Evolutionary conservation across 257 asterid species (phyloP).

Genomic region (Solanum sitiens): DNA sequence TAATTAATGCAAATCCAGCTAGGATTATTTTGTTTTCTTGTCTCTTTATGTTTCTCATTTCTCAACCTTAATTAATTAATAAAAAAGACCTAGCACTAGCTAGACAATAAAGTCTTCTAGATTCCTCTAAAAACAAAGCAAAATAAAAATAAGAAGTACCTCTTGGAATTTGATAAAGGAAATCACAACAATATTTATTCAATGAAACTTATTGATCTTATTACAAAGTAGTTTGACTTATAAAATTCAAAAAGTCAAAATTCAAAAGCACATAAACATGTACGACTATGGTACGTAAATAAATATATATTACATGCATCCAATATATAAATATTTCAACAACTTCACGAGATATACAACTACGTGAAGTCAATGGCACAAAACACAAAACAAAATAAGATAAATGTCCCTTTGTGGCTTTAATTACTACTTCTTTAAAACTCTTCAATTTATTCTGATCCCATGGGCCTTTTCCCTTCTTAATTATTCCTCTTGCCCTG

Average conservation of each 20-base stretch:
- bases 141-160: not conserved
- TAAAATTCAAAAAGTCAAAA: not conserved
- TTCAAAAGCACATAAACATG: not conserved
- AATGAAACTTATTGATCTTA: not conserved
- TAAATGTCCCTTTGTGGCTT: not conserved
- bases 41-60: not conserved
- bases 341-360: not conserved
- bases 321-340: not conserved
- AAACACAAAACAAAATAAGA: not conserved
- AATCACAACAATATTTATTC: not conserved
- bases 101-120: not conserved
- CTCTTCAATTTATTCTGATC: not conserved
- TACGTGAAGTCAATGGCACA: slow-evolving; percentile 11
- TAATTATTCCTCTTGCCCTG: not conserved
- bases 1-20: not conserved
- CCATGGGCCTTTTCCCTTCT: not conserved
- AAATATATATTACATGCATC: not conserved
- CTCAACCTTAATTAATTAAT: not conserved
- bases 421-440: not conserved
- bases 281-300: not conserved
- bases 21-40: not conserved
- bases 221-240: not conserved
- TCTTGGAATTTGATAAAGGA: not conserved
- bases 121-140: not conserved
- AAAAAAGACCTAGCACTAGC: not conserved